Percentiles rank a stretch among this genome's conserved stretches.
These are phyloP conservation scores for Saturnispora gosingensis DNA, from an alignment of 805 yeast genomes.

Conservation along the genomic window DNA sequence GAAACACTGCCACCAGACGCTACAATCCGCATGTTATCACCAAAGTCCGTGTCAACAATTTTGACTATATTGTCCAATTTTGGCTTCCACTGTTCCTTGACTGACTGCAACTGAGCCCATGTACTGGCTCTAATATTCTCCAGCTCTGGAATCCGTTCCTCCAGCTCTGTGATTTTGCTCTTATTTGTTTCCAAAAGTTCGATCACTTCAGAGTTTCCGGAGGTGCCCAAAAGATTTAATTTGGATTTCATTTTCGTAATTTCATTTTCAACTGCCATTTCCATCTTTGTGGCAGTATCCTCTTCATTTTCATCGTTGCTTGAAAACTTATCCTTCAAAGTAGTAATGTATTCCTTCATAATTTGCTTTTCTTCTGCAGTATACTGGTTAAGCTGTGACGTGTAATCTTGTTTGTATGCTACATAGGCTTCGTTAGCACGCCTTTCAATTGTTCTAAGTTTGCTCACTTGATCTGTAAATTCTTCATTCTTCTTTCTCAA, in stretches of 20 bases:
- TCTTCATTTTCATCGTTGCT: slow-evolving; percentile 22
- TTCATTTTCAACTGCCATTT: slow-evolving; percentile 26
- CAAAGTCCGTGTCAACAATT: slow-evolving; percentile 55
- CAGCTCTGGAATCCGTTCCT: slow-evolving; percentile 31
- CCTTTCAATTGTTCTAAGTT: background rate
- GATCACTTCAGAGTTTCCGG: slow-evolving; percentile 23
- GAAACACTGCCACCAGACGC: slow-evolving; percentile 83
- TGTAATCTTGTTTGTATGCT: slow-evolving; percentile 17
- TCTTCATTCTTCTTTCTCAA: background rate
- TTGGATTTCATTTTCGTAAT: slow-evolving; percentile 36
- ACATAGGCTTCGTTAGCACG: background rate
- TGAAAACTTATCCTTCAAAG: slow-evolving; percentile 23
- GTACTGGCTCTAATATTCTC: slow-evolving; percentile 25
- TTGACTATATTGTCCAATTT: slow-evolving; percentile 43
- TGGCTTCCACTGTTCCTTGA: slow-evolving; percentile 46
- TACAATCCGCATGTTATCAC: slow-evolving; percentile 56
- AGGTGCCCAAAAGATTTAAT: slow-evolving; percentile 20
- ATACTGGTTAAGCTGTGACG: slow-evolving; percentile 25
- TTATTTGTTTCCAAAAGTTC: slow-evolving; percentile 31
- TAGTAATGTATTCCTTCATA: slow-evolving; percentile 28
- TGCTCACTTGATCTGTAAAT: background rate
- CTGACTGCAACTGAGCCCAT: slow-evolving; percentile 30
- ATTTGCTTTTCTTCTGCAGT: slow-evolving; percentile 33
- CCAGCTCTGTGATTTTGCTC: slow-evolving; percentile 29
- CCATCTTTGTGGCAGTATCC: background rate